Evolutionary conservation across 75 land plant species (phyloP).

Genomic region (Selaginella tamariscina): DNA sequence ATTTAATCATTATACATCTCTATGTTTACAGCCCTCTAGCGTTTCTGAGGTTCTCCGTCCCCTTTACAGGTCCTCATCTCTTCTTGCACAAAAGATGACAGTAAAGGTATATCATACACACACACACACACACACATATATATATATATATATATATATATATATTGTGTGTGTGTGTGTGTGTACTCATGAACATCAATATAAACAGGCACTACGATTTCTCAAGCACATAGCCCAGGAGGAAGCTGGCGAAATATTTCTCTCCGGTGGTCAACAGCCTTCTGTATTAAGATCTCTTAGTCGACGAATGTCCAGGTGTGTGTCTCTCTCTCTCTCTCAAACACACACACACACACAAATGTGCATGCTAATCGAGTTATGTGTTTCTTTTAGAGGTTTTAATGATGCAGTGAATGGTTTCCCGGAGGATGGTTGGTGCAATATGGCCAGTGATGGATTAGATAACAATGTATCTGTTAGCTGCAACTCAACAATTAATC

Average conservation of each 20-base stretch:
- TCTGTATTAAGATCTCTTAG: slow-evolving; percentile 67
- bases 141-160: background rate
- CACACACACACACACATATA: background rate
- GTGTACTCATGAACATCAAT: background rate
- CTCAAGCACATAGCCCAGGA: slow-evolving; percentile 65
- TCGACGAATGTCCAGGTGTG: slow-evolving; percentile 70
- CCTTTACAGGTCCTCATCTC: slow-evolving; percentile 80
- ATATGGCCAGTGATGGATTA: slow-evolving; percentile 65
- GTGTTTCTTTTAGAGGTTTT: slow-evolving; percentile 52
- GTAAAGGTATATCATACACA: slow-evolving; percentile 37
- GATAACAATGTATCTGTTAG: slow-evolving; percentile 80
- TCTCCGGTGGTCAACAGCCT: slow-evolving; percentile 60
- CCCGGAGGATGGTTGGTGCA: slow-evolving; percentile 97
- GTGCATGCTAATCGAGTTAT: too few relatives aligned
- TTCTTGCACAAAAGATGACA: slow-evolving; percentile 89
- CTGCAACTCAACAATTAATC: slow-evolving; percentile 42
- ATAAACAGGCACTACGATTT: slow-evolving; percentile 61
- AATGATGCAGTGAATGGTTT: slow-evolving; percentile 98
- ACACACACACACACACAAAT: too few relatives aligned
- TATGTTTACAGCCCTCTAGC: slow-evolving; percentile 52
- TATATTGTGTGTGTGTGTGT: too few relatives aligned
- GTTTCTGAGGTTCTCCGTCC: slow-evolving; percentile 96
- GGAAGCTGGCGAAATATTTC: slow-evolving; percentile 41
- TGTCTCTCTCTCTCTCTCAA: background rate
- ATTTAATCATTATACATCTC: background rate